Evolutionary conservation across 257 asterid genomes (phyloP).

Genomic region (Penstemon newberryi): DNA sequence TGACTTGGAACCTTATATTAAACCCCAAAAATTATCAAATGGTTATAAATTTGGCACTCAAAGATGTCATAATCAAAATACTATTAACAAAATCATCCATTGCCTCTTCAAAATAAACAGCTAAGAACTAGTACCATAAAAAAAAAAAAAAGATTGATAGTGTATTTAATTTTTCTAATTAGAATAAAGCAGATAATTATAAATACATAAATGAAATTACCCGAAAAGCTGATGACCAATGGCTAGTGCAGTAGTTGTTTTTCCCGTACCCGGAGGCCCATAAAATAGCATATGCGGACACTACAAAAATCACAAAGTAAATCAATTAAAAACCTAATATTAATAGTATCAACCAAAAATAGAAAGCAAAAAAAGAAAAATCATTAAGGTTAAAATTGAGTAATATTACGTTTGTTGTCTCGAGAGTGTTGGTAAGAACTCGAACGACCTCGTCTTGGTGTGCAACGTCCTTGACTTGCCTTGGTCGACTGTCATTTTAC

Average conservation of each 20-base stretch:
- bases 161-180: too few relatives aligned
- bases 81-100: background rate
- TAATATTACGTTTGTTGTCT: conserved; percentile 72
- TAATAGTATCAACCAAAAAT: background rate
- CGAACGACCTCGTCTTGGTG: conserved; percentile 98
- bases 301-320: conserved; percentile 33
- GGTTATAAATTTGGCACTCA: background rate
- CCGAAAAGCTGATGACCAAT: conserved; percentile 95
- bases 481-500: conserved; percentile 72
- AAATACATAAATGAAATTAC: conserved; percentile 36
- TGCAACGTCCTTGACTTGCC: conserved; percentile 94
- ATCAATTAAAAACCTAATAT: background rate
- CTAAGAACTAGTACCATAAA: background rate
- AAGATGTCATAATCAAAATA: too few relatives aligned
- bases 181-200: background rate
- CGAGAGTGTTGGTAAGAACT: conserved; percentile 91
- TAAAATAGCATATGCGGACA: conserved; percentile 97
- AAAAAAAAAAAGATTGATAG: too few relatives aligned
- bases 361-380: background rate
- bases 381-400: background rate
- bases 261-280: conserved; percentile 98
- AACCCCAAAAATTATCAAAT: conserved; percentile 18
- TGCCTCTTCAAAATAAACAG: background rate
- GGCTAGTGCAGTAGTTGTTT: conserved; percentile 94
- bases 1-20: background rate